phyloP scores from a whole-genome alignment of 352 stramenopile genomes.

The Globisporangium recalcitrans region DNA sequence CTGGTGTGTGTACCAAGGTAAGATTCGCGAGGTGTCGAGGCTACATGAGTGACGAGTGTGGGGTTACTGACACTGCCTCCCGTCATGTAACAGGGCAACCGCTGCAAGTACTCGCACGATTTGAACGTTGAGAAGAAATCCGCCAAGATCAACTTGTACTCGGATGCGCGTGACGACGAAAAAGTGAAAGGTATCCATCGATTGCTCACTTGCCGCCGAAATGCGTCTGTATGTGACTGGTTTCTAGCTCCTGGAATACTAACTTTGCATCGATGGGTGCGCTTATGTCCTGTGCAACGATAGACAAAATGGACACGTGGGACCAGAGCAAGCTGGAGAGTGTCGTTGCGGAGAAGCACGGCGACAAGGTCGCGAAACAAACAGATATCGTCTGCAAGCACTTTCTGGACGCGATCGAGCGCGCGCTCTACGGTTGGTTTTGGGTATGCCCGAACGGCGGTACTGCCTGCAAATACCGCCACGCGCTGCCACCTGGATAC shows the following conservation, averaged over 20 bases:
- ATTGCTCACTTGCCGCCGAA: background rate
- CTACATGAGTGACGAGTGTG: background rate
- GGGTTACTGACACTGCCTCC: background rate
- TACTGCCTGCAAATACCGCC: conserved; percentile 72
- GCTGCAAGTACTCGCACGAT: conserved; percentile 89
- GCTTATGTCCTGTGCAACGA: background rate
- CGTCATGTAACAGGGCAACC: conserved; percentile 43
- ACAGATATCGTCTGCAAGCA: conserved; percentile 89
- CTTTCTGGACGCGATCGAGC: conserved; percentile 89
- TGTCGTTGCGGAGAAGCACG: conserved; percentile 81
- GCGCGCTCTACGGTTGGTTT: conserved; percentile 89
- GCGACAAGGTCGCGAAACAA: conserved; percentile 72
- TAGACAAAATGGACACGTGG: conserved; percentile 84
- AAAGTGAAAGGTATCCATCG: conserved; percentile 38
- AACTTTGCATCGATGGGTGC: background rate
- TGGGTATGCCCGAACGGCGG: conserved; percentile 87
- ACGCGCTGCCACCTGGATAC: conserved; percentile 84
- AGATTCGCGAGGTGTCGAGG: background rate
- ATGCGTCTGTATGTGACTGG: background rate
- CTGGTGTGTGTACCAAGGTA: conserved; percentile 82
- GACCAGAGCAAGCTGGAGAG: conserved; percentile 87
- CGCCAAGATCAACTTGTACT: conserved; percentile 88
- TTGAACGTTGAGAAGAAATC: conserved; percentile 84
- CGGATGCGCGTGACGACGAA: conserved; percentile 65
- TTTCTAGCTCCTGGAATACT: background rate